Conservation (phyloP, 2,329 filamentous ascomycete species). For the Zalaria sp. region DNA sequence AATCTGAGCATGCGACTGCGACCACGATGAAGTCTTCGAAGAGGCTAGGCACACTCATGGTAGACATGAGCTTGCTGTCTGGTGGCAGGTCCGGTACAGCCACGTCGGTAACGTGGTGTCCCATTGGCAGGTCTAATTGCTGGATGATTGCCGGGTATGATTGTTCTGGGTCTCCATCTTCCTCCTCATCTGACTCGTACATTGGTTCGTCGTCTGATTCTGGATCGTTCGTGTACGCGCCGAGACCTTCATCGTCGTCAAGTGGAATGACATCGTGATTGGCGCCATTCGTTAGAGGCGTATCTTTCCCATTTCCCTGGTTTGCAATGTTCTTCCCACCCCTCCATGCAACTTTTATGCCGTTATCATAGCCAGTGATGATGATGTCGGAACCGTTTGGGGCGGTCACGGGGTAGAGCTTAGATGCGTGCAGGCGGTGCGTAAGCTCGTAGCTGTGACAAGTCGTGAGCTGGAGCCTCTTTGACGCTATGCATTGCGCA, state of each 20-base stretch:
- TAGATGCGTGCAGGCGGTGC: conserved; percentile 41
- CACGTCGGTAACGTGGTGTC: conserved; percentile 38
- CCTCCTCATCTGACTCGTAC: conserved; percentile 26
- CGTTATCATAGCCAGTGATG: conserved; percentile 44
- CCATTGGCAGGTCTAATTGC: conserved; percentile 40
- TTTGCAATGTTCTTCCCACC: conserved; percentile 26
- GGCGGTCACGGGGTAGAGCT: conserved; percentile 42
- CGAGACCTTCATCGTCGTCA: neutral
- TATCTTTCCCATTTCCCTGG: too few species aligned
- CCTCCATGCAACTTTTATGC: conserved; percentile 46
- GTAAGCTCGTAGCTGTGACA: conserved; percentile 42
- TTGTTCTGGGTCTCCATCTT: conserved; percentile 42
- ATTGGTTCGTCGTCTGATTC: conserved; percentile 40
- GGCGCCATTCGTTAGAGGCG: conserved; percentile 14
- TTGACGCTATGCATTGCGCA: too few species aligned
- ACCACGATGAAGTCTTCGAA: conserved; percentile 36
- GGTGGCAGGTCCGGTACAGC: conserved; percentile 30
- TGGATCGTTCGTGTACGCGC: neutral
- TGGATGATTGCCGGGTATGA: conserved; percentile 41
- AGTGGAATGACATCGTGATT: conserved; percentile 8
- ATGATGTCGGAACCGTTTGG: conserved; percentile 49
- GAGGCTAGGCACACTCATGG: conserved; percentile 12
- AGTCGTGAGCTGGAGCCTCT: conserved; percentile 2
- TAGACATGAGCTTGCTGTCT: neutral
- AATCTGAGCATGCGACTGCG: conserved; percentile 41